phyloP scores from a whole-genome alignment of 805 yeast species.

The Lipomyces yamanashiensis region DNA sequence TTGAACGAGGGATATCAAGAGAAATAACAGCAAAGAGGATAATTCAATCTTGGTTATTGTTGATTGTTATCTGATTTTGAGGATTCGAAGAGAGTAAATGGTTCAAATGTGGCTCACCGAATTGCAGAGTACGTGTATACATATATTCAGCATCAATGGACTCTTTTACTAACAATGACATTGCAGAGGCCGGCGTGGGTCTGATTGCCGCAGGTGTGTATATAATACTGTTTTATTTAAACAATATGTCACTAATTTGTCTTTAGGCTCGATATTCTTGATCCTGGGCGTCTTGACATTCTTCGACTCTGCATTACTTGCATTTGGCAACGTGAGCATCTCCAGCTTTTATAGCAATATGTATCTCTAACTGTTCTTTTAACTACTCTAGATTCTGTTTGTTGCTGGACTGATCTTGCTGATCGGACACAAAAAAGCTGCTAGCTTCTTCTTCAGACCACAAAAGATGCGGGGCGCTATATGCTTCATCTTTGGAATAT shows the following conservation, averaged over 20 bases:
- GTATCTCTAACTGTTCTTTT: not conserved
- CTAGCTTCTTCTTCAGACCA: conserved; percentile 83
- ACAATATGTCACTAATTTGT: too few species aligned
- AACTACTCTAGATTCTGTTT: conserved; percentile 55
- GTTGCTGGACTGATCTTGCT: conserved; percentile 81
- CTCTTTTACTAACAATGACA: conserved; percentile 9
- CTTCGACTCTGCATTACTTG: conserved; percentile 86
- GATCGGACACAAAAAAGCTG: conserved; percentile 84
- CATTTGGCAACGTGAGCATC: conserved; percentile 73
- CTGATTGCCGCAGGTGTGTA: conserved; percentile 77
- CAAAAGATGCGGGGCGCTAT: conserved; percentile 84
- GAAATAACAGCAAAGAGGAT: not conserved
- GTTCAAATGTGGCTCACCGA: conserved; percentile 45
- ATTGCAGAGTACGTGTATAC: conserved; percentile 45
- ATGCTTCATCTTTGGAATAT: conserved; percentile 75
- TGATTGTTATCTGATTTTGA: not conserved
- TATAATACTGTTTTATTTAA: not conserved
- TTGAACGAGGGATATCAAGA: too few species aligned
- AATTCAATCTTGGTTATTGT: not conserved
- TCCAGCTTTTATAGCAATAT: not conserved
- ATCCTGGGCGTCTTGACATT: conserved; percentile 80
- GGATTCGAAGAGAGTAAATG: not conserved
- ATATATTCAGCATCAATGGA: not conserved
- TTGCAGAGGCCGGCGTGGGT: conserved; percentile 83
- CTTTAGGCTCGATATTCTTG: conserved; percentile 66